Percentiles rank a stretch among this genome's conserved stretches.
Conservation (phyloP, 1,139 yeast species). For the Candida smagusa region DNA sequence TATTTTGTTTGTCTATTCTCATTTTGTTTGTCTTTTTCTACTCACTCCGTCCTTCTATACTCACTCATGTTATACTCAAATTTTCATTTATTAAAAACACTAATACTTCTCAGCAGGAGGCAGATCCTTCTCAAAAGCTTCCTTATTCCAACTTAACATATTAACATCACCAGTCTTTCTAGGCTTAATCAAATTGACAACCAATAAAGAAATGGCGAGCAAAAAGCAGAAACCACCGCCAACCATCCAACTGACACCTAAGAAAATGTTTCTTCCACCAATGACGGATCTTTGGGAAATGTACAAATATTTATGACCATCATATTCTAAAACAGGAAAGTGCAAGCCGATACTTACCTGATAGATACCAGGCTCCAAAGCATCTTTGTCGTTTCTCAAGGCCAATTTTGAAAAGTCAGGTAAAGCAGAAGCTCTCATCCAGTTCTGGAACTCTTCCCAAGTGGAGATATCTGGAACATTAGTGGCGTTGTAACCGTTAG, state of each 20-base stretch:
- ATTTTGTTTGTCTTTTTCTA: too few relatives aligned
- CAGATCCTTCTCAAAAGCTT: conserved; percentile 17
- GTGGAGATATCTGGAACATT: conserved; percentile 77
- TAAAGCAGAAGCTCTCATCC: conserved; percentile 96
- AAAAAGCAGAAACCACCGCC: conserved; percentile 86
- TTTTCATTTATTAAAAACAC: neutral
- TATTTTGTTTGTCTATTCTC: too few relatives aligned
- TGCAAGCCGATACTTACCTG: conserved; percentile 73
- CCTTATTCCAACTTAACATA: conserved; percentile 71
- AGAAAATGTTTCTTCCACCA: conserved; percentile 86
- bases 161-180: conserved; percentile 73
- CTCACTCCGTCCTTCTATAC: too few relatives aligned
- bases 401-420: conserved; percentile 83
- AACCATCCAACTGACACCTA: conserved; percentile 87
- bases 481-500: conserved; percentile 84
- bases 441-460: conserved; percentile 87
- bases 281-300: conserved; percentile 80
- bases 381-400: conserved; percentile 68
- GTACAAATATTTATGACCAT: conserved; percentile 79
- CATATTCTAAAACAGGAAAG: conserved; percentile 80
- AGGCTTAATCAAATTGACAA: conserved; percentile 63
- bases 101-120: neutral
- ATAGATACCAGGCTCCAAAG: conserved; percentile 64
- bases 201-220: conserved; percentile 55
- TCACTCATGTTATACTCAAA: too few relatives aligned